Base-by-base conservation (phyloP, 1,139 yeast species). In the Scheffersomyces segobiensis region DNA sequence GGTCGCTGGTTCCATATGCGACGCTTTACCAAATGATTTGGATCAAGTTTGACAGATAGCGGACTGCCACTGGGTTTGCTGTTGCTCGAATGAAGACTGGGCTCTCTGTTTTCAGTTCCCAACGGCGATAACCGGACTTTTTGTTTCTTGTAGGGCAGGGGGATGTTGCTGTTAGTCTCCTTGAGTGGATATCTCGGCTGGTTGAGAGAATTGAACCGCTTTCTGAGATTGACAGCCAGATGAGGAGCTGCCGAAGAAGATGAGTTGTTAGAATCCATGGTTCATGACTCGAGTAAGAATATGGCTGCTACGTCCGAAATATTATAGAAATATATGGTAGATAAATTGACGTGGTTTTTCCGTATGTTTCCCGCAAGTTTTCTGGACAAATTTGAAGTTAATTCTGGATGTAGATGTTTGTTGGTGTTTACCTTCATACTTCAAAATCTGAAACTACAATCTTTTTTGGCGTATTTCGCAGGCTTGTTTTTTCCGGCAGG, bases 151-250 rank as follows among this genome's bases (percentile, higher is more conserved):
- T 7, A 32, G 1, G 83, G 83, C 24, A 79, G 74, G 3, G 83
- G 82, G 24, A 80, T 67, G 59, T 80, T 80, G 22, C 76, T 74
- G 60, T 74, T 75, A 24, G 84, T 75, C 63, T 80, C 84, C 64
- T 74, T 74, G 59, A 80, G 72, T 4, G 84, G 84, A 47, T 72
- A 71, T 59, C 84, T 65, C n/a, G 72, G 62, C 55, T 57, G 56
- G 32, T 56, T 58, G 58, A 63, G 57, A 14, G 63, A 60, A 47
- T 60, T 62, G 51, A 61, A 57, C 48, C 66, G 59, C 54, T 63
- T 65, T 46, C 62, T 56, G 52, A 48, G 24, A 24, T 48, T 48
- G 3, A 24, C 24, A 14, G 50, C 50, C 24, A 24, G 21, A 20
- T 24, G 12, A 10, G 50, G 50, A 21, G 50, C 26, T 24, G 50